Conservation (phyloP, 352 stramenopile genomes). For the Phytophthora capsici region DNA sequence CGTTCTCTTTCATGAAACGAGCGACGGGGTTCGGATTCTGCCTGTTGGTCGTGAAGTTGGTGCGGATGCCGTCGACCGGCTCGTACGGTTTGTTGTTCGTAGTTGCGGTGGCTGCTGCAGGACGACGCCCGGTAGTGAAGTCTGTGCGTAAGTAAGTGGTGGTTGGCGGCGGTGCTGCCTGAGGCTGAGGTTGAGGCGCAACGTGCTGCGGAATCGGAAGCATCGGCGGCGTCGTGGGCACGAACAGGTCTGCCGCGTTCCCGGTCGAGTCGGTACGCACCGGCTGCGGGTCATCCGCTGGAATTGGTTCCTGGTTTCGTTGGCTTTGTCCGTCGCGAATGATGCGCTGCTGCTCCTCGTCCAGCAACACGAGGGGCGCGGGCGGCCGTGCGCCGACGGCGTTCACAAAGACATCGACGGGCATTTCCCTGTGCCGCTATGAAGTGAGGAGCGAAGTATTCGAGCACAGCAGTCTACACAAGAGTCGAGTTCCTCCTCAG, state of each 20-base stretch:
- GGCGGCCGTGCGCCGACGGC: slow-evolving; percentile 9
- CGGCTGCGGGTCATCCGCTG: not conserved
- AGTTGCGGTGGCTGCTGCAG: slow-evolving; percentile 12
- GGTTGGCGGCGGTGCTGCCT: slow-evolving; percentile 28
- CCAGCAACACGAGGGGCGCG: slow-evolving; percentile 48
- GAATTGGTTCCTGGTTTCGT: not conserved
- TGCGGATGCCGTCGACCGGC: slow-evolving; percentile 39
- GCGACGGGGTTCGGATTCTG: slow-evolving; percentile 26
- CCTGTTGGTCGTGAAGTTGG: slow-evolving; percentile 50
- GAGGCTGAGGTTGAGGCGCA: not conserved
- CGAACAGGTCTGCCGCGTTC: slow-evolving; percentile 25
- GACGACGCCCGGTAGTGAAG: slow-evolving; percentile 37
- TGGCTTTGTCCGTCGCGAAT: slow-evolving; percentile 31
- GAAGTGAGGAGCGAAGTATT: slow-evolving; percentile 2
- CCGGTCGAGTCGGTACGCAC: slow-evolving; percentile 16
- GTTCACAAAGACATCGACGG: slow-evolving; percentile 30
- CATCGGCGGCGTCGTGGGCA: slow-evolving; percentile 38
- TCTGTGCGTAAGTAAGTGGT: slow-evolving; percentile 49
- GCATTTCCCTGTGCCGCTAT: not conserved
- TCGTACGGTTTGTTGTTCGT: slow-evolving; percentile 12
- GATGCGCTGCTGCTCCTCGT: slow-evolving; percentile 64
- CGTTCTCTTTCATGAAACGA: slow-evolving; percentile 29
- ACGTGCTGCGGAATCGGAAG: slow-evolving; percentile 28
- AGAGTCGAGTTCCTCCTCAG: slow-evolving; percentile 7
- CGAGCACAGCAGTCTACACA: too few relatives aligned